Evolutionary conservation across 1,284 basidiomycete genomes (phyloP).

Genomic region (Melampsora larici-populina): DNA sequence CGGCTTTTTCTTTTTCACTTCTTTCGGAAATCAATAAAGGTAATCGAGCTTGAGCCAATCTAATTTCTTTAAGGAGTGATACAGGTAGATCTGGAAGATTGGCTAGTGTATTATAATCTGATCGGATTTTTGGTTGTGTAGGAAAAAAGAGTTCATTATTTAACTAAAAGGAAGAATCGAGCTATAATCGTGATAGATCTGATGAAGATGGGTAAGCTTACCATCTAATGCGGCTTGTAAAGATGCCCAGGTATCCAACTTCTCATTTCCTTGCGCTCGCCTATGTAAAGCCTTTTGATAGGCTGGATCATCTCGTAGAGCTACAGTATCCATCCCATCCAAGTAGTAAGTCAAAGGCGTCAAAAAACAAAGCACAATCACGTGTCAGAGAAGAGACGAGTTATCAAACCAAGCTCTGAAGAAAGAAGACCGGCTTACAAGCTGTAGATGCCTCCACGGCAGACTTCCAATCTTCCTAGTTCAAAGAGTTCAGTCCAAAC

Average conservation of each 20-base stretch:
- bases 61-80: slow-evolving; percentile 59
- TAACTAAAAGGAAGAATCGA: not conserved
- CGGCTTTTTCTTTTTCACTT: slow-evolving; percentile 80
- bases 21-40: slow-evolving; percentile 68
- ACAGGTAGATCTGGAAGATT: slow-evolving; percentile 63
- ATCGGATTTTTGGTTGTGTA: no score
- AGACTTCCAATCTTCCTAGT: slow-evolving; percentile 57
- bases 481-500: not conserved
- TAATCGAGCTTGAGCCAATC: slow-evolving; percentile 60
- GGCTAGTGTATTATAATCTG: slow-evolving; percentile 74
- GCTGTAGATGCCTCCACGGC: slow-evolving; percentile 72
- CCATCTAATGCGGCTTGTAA: slow-evolving; percentile 79
- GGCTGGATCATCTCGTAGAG: slow-evolving; percentile 73
- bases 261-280: slow-evolving; percentile 77
- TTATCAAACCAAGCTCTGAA: slow-evolving; percentile 11
- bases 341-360: not conserved
- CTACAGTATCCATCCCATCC: slow-evolving; percentile 56
- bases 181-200: not conserved
- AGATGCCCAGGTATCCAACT: slow-evolving; percentile 74
- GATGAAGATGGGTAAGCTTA: slow-evolving; percentile 52
- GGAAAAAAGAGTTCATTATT: no score
- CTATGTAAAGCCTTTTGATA: slow-evolving; percentile 86
- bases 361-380: not conserved
- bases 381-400: slow-evolving; percentile 26
- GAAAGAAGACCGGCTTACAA: slow-evolving; percentile 57